These are phyloP conservation scores for Candida ipomoeae DNA, from an alignment of 805 yeast genomes.

Conservation along the genomic window DNA sequence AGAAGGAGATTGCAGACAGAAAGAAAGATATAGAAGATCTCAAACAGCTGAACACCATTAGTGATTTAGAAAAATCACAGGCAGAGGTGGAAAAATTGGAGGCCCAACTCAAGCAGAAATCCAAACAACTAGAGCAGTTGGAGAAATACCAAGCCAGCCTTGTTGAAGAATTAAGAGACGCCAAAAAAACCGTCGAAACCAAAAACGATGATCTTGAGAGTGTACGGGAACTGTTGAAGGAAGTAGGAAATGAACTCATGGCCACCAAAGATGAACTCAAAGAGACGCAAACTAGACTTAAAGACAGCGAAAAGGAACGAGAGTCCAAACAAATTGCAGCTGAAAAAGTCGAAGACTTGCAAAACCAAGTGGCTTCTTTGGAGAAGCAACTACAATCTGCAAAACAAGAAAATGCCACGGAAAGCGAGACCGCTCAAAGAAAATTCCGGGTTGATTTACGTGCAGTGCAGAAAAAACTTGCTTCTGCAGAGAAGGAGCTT, in stretches of 20 bases:
- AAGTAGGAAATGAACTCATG: constrained; percentile 77
- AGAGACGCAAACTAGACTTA: constrained; percentile 14
- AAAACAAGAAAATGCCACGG: not conserved
- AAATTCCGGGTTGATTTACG: constrained; percentile 1
- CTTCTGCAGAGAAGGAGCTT: not conserved
- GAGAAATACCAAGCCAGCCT: not conserved
- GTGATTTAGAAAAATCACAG: not conserved
- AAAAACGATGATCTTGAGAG: constrained; percentile 61
- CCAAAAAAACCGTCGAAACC: constrained; percentile 4
- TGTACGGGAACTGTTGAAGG: constrained; percentile 69
- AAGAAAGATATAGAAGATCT: constrained; percentile 15
- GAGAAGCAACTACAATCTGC: not conserved
- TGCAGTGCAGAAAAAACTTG: not conserved
- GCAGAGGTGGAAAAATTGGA: constrained; percentile 8
- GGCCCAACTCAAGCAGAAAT: constrained; percentile 7
- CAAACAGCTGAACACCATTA: too few species aligned
- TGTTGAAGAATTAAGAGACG: constrained; percentile 24
- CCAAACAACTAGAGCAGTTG: constrained; percentile 11
- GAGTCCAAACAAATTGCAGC: constrained; percentile 8
- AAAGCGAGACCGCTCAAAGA: not conserved
- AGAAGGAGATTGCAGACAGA: constrained; percentile 13
- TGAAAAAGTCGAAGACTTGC: not conserved
- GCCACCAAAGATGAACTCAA: constrained; percentile 53
- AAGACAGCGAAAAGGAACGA: constrained; percentile 16
- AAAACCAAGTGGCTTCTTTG: not conserved